These are phyloP conservation scores for Truncatella angustata DNA, from an alignment of 2,329 filamentous ascomycete species.

Conservation along the genomic window DNA sequence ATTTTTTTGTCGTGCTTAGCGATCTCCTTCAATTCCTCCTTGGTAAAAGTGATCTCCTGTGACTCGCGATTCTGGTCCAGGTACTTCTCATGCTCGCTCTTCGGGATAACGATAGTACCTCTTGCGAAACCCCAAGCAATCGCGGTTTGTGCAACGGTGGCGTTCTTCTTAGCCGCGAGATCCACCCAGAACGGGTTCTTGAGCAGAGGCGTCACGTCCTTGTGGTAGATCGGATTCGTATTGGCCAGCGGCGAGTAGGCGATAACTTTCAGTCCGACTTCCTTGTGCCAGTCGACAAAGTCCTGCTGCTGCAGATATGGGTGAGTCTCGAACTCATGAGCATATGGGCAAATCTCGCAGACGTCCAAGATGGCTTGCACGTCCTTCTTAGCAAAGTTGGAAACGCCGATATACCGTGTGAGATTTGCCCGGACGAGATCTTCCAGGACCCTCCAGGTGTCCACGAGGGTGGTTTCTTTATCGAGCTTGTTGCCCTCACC, in stretches of 20 bases:
- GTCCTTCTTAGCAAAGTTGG: constrained; percentile 53
- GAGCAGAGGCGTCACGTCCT: constrained; percentile 31
- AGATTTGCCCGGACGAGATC: constrained; percentile 50
- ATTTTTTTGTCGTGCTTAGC: constrained; percentile 27
- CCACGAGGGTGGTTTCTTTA: constrained; percentile 25
- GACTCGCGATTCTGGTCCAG: constrained; percentile 48
- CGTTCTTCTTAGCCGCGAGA: constrained; percentile 38
- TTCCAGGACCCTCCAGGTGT: constrained; percentile 60
- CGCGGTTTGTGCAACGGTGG: constrained; percentile 41
- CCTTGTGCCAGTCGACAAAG: constrained; percentile 42
- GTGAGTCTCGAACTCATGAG: constrained; percentile 57
- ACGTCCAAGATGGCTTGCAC: constrained; percentile 37
- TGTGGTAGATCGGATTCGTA: constrained; percentile 45
- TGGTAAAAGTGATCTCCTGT: constrained; percentile 41
- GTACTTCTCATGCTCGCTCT: constrained; percentile 40
- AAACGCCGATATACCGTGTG: constrained; percentile 58
- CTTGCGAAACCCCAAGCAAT: constrained; percentile 47
- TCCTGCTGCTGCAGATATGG: constrained; percentile 50
- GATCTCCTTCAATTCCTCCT: constrained; percentile 35
- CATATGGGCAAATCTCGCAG: constrained; percentile 48
- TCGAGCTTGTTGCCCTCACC: constrained; percentile 26
- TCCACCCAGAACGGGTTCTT: constrained; percentile 38
- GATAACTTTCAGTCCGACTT: constrained; percentile 40
- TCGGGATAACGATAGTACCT: constrained; percentile 49
- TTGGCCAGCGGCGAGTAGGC: constrained; percentile 52